These are phyloP conservation scores for Dissophora ornata DNA, from an alignment of 192 early-diverging fungal genomes.

Conservation along the genomic window DNA sequence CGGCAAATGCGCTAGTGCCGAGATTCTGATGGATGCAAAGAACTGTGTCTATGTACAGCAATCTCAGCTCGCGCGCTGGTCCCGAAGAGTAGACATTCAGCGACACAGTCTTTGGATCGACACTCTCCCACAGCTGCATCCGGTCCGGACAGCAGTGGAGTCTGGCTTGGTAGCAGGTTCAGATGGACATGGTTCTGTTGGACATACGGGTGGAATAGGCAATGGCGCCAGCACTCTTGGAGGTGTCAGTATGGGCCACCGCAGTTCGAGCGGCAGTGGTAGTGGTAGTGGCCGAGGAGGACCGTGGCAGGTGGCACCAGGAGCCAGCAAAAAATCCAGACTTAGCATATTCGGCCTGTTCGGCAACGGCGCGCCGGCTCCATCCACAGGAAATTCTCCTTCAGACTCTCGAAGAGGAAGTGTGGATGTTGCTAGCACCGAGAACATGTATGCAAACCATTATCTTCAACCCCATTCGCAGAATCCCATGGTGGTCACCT, in stretches of 20 bases:
- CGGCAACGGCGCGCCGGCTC: conserved; percentile 1
- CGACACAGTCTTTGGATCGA: conserved; percentile 49
- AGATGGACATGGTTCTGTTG: conserved; percentile 22
- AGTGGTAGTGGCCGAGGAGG: conserved; percentile 38
- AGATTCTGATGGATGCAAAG: conserved; percentile 53
- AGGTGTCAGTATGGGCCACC: conserved; percentile 24
- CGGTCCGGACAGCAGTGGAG: conserved; percentile 45
- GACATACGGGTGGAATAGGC: conserved; percentile 12
- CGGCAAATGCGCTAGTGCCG: conserved; percentile 47
- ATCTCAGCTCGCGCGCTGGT: conserved; percentile 49
- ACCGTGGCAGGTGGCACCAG: conserved; percentile 36
- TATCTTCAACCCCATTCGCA: conserved; percentile 23
- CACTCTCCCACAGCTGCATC: conserved; percentile 48
- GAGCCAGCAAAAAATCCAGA: conserved; percentile 30
- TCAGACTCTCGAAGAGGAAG: conserved; percentile 47
- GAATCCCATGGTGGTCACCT: conserved; percentile 20
- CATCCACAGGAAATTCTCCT: neutral
- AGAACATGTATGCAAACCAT: conserved; percentile 20
- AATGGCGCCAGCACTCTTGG: conserved; percentile 1
- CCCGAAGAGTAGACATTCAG: conserved; percentile 44
- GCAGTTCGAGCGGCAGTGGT: conserved; percentile 11
- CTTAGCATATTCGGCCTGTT: conserved; percentile 50
- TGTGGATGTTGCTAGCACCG: conserved; percentile 15
- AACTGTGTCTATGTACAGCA: conserved; percentile 55
- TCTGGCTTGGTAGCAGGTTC: conserved; percentile 19